Base-by-base conservation (phyloP, 1,139 yeast genomes). In the Candida albicans region DNA sequence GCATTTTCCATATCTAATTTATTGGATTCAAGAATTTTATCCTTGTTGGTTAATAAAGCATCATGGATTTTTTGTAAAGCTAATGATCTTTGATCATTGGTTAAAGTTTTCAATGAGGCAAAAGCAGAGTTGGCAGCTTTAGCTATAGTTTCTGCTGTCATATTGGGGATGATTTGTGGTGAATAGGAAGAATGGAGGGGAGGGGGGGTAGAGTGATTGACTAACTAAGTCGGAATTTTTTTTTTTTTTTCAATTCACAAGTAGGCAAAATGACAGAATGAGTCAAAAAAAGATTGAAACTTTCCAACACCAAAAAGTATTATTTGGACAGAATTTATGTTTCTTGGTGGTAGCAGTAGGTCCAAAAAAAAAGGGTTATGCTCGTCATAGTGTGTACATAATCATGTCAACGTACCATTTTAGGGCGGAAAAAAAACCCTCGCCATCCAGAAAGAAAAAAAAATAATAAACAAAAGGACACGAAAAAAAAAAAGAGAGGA, bases 91-190 rank as follows among this genome's bases (percentile, higher is more conserved):
- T 86, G 79, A 35, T 79, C 84, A 56, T 89, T 79, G 9, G 85
- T 63, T 34, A 91, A 70, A 0, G 96, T 85, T 58, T 93, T 93
- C 48, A 93, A 75, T 11, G 80, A 71, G 4, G 93, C 82, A 43
- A 95, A 89, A 2, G 98, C 93, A 11, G 66, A 56, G 54, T 84
- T 87, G 8, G 97, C 96, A 26, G 77, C 77, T 53, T 68, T 79
- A 8, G 99, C 98, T 46, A 91, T 87, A 42, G 70, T 65, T 64
- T 85, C 93, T 13, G 95, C 88, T 49, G 24, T n/a, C 31, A 28
- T 31, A 28, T 18, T 34, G 25, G 29, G 36, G 35, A 31, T 36
- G 22, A 14, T 33, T 29, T 26, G 32, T 32, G 18, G 25, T 31
- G 27, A 11, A 25, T 12, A 13, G 5, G 27, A 24, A 2, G 8